These are phyloP conservation scores for Candida ficus DNA, from an alignment of 805 yeast species.

Conservation along the genomic window DNA sequence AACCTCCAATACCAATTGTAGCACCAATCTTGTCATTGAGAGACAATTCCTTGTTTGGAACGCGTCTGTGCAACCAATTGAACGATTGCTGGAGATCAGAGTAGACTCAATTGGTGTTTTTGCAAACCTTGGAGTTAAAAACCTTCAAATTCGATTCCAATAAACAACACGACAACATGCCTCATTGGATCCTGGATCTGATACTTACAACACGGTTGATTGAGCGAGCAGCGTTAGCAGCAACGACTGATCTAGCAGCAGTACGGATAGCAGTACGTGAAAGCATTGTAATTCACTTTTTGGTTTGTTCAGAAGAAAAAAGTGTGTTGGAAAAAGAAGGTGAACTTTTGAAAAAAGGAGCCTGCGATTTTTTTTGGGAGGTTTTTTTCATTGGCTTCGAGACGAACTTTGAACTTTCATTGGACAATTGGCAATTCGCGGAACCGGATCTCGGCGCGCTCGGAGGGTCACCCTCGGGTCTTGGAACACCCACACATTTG, in stretches of 20 bases:
- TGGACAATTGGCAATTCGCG: conserved; percentile 8
- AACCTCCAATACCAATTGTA: no score
- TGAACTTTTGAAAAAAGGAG: conserved; percentile 18
- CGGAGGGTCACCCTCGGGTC: conserved; percentile 1
- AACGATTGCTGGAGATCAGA: no score
- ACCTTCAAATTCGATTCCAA: background rate
- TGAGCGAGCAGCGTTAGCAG: conserved; percentile 41
- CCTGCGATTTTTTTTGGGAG: conserved; percentile 10
- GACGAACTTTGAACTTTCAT: conserved; percentile 9
- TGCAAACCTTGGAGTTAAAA: background rate
- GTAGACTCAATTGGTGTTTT: no score
- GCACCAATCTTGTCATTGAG: no score
- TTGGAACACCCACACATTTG: background rate
- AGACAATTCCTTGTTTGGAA: background rate
- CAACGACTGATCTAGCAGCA: conserved; percentile 75
- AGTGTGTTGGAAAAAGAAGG: conserved; percentile 14
- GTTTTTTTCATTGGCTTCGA: conserved; percentile 21
- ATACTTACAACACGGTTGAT: conserved; percentile 37
- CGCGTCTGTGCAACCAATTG: no score
- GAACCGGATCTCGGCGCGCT: background rate
- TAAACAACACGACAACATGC: background rate
- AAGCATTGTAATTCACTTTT: conserved; percentile 46
- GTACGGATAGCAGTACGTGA: conserved; percentile 84
- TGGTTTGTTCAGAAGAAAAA: conserved; percentile 3
- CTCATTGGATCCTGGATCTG: no score